Base-by-base conservation (phyloP, 495 filamentous ascomycete genomes). In the Letharia columbiana region DNA sequence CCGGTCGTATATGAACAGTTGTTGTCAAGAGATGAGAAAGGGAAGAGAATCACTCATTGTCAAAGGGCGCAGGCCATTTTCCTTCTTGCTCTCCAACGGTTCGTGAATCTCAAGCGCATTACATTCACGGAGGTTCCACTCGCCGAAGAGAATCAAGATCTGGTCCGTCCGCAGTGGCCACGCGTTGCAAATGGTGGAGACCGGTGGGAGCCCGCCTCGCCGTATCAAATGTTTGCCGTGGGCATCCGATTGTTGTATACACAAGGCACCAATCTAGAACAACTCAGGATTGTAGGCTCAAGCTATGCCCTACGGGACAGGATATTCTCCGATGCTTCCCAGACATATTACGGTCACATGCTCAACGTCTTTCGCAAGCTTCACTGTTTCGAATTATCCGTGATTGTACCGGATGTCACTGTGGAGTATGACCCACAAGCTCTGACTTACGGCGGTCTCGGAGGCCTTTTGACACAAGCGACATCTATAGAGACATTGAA, bases 121-220 rank as follows among this genome's bases (percentile, higher is more conserved):
- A 35, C 31, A 28, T 56, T 56, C 18, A 35, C 52, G 52, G 52
- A 56, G 35, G 52, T 56, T 35, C 52, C 52, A 56, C 52, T 56
- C 28, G 31, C 18, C 52, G 52, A 56, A 56, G 52, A 56, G 10
- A 56, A 35, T 1, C 28, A 56, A 5, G 31, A 33, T 35, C 7
- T 56, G 13, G 31, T 31, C 31, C 52, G 52, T 56, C 31, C 52
- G 52, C 28, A 35, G 13, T 33, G 52, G 52, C 52, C 52, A 18
- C 13, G 31, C 31, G 15, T 56, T 56, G 28, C 52, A 35, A 56
- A 8, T 56, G 12, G 13, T 56, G 31, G 28, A 56, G 52, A 56
- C 28, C 13, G 35, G 12, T 56, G 52, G 52, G 52, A 56, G 28
- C 52, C 52, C 52, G 52, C 28, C 13, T 56, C 52, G 12, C 28